Evolutionary conservation across 805 yeast species (phyloP).

Genomic region (Ogataea kodamae): DNA sequence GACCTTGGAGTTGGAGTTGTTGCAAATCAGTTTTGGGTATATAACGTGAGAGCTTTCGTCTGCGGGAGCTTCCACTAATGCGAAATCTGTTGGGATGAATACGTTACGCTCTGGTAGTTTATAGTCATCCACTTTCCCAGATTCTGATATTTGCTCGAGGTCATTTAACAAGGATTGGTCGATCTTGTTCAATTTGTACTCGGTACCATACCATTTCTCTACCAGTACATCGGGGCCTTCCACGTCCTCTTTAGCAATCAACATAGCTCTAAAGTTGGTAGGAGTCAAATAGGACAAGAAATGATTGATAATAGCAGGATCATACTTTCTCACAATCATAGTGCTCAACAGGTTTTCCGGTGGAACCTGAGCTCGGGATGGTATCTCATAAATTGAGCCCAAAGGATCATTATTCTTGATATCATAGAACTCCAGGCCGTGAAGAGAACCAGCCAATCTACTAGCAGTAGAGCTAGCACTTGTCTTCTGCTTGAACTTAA

Average conservation of each 20-base stretch:
- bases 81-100: slow-evolving; percentile 78
- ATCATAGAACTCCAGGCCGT: slow-evolving; percentile 25
- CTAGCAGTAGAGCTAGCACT: slow-evolving; percentile 74
- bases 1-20: slow-evolving; percentile 49
- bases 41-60: slow-evolving; percentile 30
- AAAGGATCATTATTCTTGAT: slow-evolving; percentile 18
- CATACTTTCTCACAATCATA: slow-evolving; percentile 52
- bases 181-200: slow-evolving; percentile 52
- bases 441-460: slow-evolving; percentile 29
- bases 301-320: slow-evolving; percentile 48
- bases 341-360: slow-evolving; percentile 58
- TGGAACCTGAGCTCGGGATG: slow-evolving; percentile 45
- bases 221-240: slow-evolving; percentile 42
- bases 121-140: slow-evolving; percentile 36
- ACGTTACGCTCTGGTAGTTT: slow-evolving; percentile 67
- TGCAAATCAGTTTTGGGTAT: slow-evolving; percentile 60
- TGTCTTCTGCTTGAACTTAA: slow-evolving; percentile 76
- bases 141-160: slow-evolving; percentile 33
- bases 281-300: slow-evolving; percentile 50
- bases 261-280: slow-evolving; percentile 55
- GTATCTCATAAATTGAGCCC: slow-evolving; percentile 2
- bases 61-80: slow-evolving; percentile 44
- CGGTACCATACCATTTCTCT: slow-evolving; percentile 93
- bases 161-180: slow-evolving; percentile 36
- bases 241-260: slow-evolving; percentile 48